A percentile compares a stretch with the other conserved stretches of the same genome.
Evolutionary conservation across 202 grass and related monocot species (phyloP).

Genomic region (Bolboschoenoplectus hybrid): DNA sequence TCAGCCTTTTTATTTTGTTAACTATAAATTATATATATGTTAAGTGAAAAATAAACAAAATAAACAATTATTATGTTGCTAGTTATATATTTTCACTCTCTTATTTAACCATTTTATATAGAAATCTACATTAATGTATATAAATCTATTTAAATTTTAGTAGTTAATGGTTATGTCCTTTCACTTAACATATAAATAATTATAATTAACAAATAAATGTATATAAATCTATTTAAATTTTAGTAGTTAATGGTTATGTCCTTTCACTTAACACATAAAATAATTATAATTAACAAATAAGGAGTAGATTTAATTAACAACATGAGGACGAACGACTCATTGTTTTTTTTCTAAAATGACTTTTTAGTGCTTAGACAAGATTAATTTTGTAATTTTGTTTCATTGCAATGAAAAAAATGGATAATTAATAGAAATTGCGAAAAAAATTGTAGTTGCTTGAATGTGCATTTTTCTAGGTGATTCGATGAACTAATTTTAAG

Average conservation of each 20-base stretch:
- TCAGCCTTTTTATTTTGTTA: not conserved
- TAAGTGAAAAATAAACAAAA: no score
- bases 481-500: not conserved
- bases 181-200: not conserved
- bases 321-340: not conserved
- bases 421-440: not conserved
- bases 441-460: not conserved
- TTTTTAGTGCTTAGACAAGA: not conserved
- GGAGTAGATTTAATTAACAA: no score
- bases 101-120: no score
- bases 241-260: not conserved
- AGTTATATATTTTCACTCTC: no score
- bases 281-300: not conserved
- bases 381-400: not conserved
- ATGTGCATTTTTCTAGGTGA: not conserved
- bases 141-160: not conserved
- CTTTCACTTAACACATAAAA: not conserved
- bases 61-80: no score
- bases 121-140: no score
- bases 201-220: not conserved
- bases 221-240: not conserved
- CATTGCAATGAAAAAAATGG: not conserved
- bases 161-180: not conserved
- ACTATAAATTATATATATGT: not conserved
- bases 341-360: not conserved